Evolutionary conservation across 345 rosid genomes (phyloP).

Genomic region (Noccaea caerulescens): DNA sequence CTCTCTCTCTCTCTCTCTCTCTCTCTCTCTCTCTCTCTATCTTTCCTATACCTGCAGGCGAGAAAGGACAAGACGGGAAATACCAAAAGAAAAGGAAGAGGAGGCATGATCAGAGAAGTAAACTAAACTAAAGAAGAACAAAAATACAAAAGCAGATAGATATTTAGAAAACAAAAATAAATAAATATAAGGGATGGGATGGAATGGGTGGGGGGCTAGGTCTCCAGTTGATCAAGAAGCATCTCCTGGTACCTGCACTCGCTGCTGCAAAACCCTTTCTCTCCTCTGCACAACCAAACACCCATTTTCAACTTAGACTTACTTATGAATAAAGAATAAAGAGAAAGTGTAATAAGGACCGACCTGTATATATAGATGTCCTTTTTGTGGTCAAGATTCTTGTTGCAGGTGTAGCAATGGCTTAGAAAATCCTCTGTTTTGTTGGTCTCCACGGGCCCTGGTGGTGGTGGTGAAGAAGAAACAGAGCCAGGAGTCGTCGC

Average conservation of each 20-base stretch:
- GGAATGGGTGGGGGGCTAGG: neutral
- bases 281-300: conserved; percentile 63
- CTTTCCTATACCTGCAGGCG: conserved; percentile 32
- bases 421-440: conserved; percentile 21
- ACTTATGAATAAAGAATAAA: neutral
- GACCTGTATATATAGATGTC: conserved; percentile 77
- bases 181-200: neutral
- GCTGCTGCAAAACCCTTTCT: conserved; percentile 77
- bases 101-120: neutral
- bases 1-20: conserved; percentile 25
- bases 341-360: neutral
- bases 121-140: neutral
- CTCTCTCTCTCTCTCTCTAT: conserved; percentile 24
- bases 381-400: conserved; percentile 61
- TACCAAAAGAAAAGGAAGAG: neutral
- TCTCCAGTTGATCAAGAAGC: conserved; percentile 58
- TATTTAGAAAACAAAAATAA: neutral
- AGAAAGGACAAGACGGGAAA: conserved; percentile 21
- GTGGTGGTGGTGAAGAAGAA: conserved; percentile 1
- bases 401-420: conserved; percentile 63
- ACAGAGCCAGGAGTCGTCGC: conserved; percentile 31
- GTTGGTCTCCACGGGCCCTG: neutral
- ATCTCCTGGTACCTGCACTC: conserved; percentile 83
- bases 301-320: neutral
- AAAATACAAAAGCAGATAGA: conserved; percentile 17